Evolutionary conservation across 805 yeast species (phyloP).

Genomic region (Saturnispora gosingensis): DNA sequence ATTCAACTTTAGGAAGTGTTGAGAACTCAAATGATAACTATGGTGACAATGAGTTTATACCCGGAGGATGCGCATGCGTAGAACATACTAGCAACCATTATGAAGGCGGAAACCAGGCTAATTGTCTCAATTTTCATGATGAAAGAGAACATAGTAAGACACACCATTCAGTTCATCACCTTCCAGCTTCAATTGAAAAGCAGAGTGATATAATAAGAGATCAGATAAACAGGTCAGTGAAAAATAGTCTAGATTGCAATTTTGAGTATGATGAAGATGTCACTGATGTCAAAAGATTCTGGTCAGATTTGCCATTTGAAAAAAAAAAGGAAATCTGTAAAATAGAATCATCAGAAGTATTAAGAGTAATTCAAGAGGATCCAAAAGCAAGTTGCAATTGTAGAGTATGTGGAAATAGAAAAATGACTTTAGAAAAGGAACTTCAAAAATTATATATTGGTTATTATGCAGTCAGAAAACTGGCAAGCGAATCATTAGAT

Average conservation of each 20-base stretch:
- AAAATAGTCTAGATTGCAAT: slow-evolving; percentile 22
- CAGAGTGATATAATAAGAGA: slow-evolving; percentile 16
- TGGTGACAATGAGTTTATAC: background rate
- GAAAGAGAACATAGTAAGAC: slow-evolving; percentile 11
- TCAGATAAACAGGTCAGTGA: slow-evolving; percentile 15
- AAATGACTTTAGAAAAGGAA: slow-evolving; percentile 64
- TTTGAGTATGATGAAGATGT: slow-evolving; percentile 41
- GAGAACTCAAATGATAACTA: background rate
- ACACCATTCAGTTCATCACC: slow-evolving; percentile 3
- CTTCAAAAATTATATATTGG: slow-evolving; percentile 64
- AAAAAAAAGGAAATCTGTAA: slow-evolving; percentile 53
- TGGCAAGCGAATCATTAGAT: slow-evolving; percentile 30
- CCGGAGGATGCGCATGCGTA: background rate
- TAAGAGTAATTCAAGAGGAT: slow-evolving; percentile 53
- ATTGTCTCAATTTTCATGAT: slow-evolving; percentile 10
- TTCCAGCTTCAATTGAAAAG: slow-evolving; percentile 10
- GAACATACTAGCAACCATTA: background rate
- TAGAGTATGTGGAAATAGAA: slow-evolving; percentile 67
- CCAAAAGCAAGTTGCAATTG: slow-evolving; percentile 59
- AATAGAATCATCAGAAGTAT: slow-evolving; percentile 60
- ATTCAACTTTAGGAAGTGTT: background rate
- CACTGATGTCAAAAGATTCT: slow-evolving; percentile 43
- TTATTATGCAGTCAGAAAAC: slow-evolving; percentile 39
- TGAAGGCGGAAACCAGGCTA: slow-evolving; percentile 5
- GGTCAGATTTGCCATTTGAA: slow-evolving; percentile 57